A percentile compares a stretch with the other conserved stretches of the same genome.
Conservation (phyloP, 2,329 filamentous ascomycete genomes). For the Ascocoryne sarcoides region DNA sequence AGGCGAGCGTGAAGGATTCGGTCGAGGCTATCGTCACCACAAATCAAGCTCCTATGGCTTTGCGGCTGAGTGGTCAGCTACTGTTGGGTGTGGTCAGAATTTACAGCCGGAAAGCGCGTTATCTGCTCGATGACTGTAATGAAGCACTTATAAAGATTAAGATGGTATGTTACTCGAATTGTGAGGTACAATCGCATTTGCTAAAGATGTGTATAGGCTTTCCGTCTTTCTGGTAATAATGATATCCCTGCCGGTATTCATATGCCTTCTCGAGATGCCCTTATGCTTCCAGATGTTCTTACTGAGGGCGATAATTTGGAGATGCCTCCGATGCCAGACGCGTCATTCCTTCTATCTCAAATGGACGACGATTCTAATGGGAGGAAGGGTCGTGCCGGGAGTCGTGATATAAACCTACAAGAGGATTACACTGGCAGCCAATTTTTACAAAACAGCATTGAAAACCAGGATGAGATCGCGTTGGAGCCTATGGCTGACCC, state of each 20-base stretch:
- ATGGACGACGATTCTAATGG: slow-evolving; percentile 51
- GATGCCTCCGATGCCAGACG: slow-evolving; percentile 76
- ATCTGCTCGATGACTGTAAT: slow-evolving; percentile 93
- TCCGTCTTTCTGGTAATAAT: slow-evolving; percentile 88
- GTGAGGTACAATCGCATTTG: not conserved
- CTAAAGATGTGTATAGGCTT: slow-evolving; percentile 57
- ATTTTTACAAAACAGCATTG: slow-evolving; percentile 61
- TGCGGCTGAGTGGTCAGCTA: slow-evolving; percentile 88
- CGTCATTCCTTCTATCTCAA: slow-evolving; percentile 72
- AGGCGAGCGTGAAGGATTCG: slow-evolving; percentile 90
- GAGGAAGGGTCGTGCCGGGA: slow-evolving; percentile 48
- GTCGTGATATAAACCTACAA: slow-evolving; percentile 59
- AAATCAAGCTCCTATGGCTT: slow-evolving; percentile 85
- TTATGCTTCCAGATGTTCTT: slow-evolving; percentile 84
- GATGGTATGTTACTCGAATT: slow-evolving; percentile 57
- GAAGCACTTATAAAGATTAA: slow-evolving; percentile 97
- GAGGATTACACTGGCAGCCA: slow-evolving; percentile 70
- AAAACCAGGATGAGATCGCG: slow-evolving; percentile 40
- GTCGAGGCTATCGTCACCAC: slow-evolving; percentile 92
- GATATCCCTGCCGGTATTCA: slow-evolving; percentile 81
- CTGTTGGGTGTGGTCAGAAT: slow-evolving; percentile 94
- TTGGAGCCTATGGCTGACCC: slow-evolving; percentile 52
- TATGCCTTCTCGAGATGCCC: slow-evolving; percentile 72
- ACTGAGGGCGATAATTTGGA: slow-evolving; percentile 80
- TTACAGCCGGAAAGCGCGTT: slow-evolving; percentile 94